phyloP scores from a whole-genome alignment of 345 rosid species.

The Citrus trifoliata region DNA sequence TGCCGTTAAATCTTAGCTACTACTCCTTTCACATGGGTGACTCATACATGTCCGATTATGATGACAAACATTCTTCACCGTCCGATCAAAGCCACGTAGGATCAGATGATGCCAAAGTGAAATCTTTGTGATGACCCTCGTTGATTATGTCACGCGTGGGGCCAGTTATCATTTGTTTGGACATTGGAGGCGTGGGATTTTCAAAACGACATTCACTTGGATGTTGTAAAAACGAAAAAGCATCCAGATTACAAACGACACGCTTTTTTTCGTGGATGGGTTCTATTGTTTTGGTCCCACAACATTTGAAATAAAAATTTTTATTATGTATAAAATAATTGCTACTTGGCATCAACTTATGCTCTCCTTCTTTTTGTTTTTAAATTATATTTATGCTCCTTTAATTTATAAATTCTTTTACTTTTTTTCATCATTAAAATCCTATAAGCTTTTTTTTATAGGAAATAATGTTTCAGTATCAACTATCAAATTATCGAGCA shows the following conservation, averaged over 20 bases:
- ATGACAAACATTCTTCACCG: neutral
- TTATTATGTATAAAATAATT: neutral
- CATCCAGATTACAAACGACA: neutral
- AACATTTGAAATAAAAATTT: too few relatives aligned
- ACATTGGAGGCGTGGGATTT: neutral
- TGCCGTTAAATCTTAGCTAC: neutral
- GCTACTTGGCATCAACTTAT: neutral
- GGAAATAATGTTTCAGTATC: too few relatives aligned
- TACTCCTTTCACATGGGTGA: neutral
- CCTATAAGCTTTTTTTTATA: too few relatives aligned
- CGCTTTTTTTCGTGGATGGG: neutral
- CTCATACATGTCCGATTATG: neutral
- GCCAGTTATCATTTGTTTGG: neutral
- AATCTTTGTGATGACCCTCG: neutral
- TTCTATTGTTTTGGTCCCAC: neutral
- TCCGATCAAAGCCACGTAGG: neutral
- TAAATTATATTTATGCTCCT: neutral
- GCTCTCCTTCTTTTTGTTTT: neutral
- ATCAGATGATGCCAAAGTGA: neutral
- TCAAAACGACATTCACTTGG: neutral
- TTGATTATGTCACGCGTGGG: neutral
- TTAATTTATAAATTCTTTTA: too few relatives aligned
- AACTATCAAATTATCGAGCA: neutral
- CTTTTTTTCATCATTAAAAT: neutral
- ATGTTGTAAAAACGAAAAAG: too few relatives aligned